A percentile compares a stretch with the other conserved stretches of the same genome.
Evolutionary conservation across 164 flowering plant species (phyloP).

Genomic region (Magnolia changhungtana): DNA sequence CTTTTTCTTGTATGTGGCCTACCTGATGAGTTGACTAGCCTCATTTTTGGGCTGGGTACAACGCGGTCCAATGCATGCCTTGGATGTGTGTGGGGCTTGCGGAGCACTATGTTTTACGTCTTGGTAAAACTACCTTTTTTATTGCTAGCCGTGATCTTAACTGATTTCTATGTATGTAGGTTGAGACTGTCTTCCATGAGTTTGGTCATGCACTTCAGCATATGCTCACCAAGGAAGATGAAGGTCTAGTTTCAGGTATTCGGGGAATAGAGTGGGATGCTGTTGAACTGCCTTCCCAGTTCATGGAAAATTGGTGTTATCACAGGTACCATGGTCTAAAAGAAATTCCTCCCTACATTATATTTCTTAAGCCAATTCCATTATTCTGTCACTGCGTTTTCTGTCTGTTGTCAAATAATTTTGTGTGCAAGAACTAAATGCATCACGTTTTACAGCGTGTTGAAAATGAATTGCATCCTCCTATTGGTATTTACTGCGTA

Average conservation of each 20-base stretch:
- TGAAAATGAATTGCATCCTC: background rate
- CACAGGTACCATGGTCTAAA: conserved; percentile 51
- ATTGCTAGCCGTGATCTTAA: background rate
- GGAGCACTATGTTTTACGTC: background rate
- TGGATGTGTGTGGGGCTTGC: background rate
- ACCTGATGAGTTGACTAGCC: background rate
- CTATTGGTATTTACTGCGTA: background rate
- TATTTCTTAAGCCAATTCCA: no score
- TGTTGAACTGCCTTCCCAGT: conserved; percentile 96
- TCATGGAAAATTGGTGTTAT: conserved; percentile 99
- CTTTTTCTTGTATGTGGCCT: background rate
- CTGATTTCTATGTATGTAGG: conserved; percentile 41
- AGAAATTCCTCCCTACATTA: background rate
- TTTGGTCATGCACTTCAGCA: conserved; percentile 99
- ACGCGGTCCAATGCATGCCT: background rate
- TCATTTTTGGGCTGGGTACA: no score
- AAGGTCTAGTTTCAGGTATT: conserved; percentile 94
- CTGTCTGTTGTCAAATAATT: background rate
- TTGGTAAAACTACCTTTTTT: background rate
- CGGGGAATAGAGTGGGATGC: conserved; percentile 99
- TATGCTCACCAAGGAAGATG: conserved; percentile 95
- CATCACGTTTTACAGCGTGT: background rate
- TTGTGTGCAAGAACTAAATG: background rate
- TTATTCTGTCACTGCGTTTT: no score
- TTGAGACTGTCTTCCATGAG: conserved; percentile 98